Percentiles rank a stretch among this genome's conserved stretches.
Conservation (phyloP, 2,329 filamentous ascomycete species). For the Ascochyta pisi region DNA sequence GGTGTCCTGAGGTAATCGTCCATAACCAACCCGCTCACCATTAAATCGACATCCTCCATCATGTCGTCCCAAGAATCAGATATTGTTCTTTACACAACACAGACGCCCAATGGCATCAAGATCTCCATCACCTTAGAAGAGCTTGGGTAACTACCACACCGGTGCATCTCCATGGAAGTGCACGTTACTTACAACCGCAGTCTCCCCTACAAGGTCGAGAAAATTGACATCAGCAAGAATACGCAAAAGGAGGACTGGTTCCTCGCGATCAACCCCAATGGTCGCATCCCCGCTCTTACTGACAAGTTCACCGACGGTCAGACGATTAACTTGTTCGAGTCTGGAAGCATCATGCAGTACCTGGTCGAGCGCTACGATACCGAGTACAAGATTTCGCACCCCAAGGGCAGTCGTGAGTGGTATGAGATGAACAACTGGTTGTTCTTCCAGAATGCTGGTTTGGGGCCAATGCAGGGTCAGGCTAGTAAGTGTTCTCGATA, state of each 20-base stretch:
- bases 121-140: conserved; percentile 87
- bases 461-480: conserved; percentile 84
- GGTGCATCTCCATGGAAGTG: neutral
- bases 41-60: neutral
- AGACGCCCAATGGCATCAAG: conserved; percentile 91
- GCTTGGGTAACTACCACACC: conserved; percentile 59
- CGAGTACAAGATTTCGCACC: conserved; percentile 83
- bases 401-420: conserved; percentile 72
- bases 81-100: conserved; percentile 81
- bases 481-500: conserved; percentile 51
- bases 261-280: conserved; percentile 90
- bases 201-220: conserved; percentile 77
- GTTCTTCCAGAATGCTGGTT: conserved; percentile 74
- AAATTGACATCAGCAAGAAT: conserved; percentile 75
- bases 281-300: conserved; percentile 85
- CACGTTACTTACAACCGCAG: conserved; percentile 17
- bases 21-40: neutral
- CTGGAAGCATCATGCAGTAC: conserved; percentile 83
- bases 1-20: neutral
- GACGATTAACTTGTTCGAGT: conserved; percentile 80
- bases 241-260: conserved; percentile 89
- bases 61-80: conserved; percentile 56
- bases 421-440: conserved; percentile 81
- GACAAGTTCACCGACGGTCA: conserved; percentile 76
- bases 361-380: conserved; percentile 81